Evolutionary conservation across 768 basidiomycete species (phyloP).

Genomic region (Lactarius indigo): DNA sequence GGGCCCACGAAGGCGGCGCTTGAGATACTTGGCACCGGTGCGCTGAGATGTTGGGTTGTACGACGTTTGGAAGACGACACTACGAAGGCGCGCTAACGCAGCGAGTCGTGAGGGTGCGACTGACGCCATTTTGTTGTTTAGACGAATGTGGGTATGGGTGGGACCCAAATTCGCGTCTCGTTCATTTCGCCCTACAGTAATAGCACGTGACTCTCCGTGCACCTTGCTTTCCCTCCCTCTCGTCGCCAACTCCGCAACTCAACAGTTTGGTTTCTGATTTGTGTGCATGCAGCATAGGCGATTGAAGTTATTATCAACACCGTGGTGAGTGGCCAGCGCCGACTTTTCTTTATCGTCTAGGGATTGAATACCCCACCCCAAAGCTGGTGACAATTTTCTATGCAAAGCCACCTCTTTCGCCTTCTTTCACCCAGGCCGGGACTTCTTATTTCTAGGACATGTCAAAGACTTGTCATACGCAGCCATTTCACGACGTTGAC

Average conservation of each 20-base stretch:
- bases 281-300: not conserved
- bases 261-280: not conserved
- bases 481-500: not conserved
- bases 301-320: not conserved
- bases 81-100: constrained; percentile 60
- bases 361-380: not conserved
- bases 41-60: constrained; percentile 81
- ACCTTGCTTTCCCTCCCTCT: not conserved
- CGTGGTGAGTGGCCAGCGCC: not conserved
- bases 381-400: not conserved
- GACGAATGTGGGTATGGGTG: not conserved
- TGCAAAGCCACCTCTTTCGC: constrained; percentile 9
- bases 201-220: not conserved
- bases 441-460: not conserved
- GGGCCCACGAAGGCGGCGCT: constrained; percentile 75
- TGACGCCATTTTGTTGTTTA: constrained; percentile 33
- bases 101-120: constrained; percentile 51
- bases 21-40: constrained; percentile 91
- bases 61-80: constrained; percentile 77
- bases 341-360: not conserved
- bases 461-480: not conserved
- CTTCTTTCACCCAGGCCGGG: not conserved
- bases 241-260: not conserved
- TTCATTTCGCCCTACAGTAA: not conserved
- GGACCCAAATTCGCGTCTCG: no score